Base-by-base conservation (phyloP, 2,329 filamentous ascomycete species). In the Thielaviopsis musarum region DNA sequence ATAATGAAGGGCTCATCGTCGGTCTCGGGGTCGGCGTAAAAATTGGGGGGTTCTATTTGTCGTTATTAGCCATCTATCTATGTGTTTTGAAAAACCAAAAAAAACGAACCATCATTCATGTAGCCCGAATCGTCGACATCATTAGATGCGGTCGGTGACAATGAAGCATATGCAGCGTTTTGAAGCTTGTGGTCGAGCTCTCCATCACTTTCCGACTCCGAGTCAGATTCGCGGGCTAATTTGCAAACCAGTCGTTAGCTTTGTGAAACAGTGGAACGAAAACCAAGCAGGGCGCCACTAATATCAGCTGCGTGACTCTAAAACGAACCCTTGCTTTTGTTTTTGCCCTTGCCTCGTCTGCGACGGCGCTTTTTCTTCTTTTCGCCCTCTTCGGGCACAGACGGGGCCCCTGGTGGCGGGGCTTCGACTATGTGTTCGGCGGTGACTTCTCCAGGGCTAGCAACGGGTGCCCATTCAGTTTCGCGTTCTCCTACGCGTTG, bases 381-480 rank as follows among this genome's bases (percentile, higher is more conserved):
- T 30, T 59, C 58, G 17, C 34, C 57, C 15, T 15, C 41, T 54
- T 59, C 51, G 6, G 38, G 12, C 13, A 21, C 15, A 19, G 13
- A 17, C 10, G 30, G 30, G 10, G 28, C 26, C 2, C 21, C 41
- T 48, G 57, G 51, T 5, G 57, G 26, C 19, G 34, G 48, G 10
- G 51, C n/a, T 10, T 34, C 52, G 5, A 58, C 51, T 45, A 22
- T 28, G 51, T 54, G 52, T 13, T 54, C 26, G 2, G 38, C 17
- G 15, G 15, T 45, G 38, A n/a, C 38, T 17, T 45, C 38, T n/a
- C 5, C 38, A 13, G 17, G 15, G 17, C 5, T 30, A n/a, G 17
- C 26, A 19, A 17, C 15, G 22, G 59, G 59, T 17, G 41, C 59
- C 58, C 58, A 62, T 21, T 55, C 22, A 15, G 58, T 62, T 38